Percentiles rank a stretch among this genome's conserved stretches.
phyloP scores from a whole-genome alignment of 768 basidiomycete genomes.

The Leucosporidium scottii region DNA sequence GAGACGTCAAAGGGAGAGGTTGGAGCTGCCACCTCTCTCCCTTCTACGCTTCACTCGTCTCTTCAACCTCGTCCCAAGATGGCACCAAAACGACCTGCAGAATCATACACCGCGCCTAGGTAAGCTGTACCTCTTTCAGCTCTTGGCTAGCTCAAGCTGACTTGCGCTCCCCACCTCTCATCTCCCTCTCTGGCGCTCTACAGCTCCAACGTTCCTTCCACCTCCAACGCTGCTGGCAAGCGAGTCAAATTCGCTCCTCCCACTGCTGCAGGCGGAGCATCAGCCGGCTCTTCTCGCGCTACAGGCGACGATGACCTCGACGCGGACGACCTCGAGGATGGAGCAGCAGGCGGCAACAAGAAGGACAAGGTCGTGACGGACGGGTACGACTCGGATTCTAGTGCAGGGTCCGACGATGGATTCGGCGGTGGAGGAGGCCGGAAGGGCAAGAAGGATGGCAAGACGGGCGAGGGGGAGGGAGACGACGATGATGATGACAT shows the following conservation, averaged over 20 bases:
- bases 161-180: not conserved
- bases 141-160: not conserved
- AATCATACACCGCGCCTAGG: no score
- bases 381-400: constrained; percentile 32
- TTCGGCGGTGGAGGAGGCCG: constrained; percentile 17
- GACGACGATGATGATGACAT: constrained; percentile 45
- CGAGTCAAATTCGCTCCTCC: constrained; percentile 20
- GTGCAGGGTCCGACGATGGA: constrained; percentile 23
- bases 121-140: no score
- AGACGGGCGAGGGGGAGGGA: constrained; percentile 1
- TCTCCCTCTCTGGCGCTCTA: not conserved
- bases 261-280: not conserved
- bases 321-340: constrained; percentile 29
- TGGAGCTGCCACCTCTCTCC: no score
- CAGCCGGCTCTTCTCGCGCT: not conserved
- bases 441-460: constrained; percentile 6
- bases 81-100: no score
- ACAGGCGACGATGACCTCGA: constrained; percentile 16
- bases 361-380: constrained; percentile 27
- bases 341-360: not conserved
- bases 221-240: constrained; percentile 22
- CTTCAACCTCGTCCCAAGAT: no score
- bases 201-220: not conserved
- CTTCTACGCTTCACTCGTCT: no score
- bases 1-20: no score